Evolutionary conservation across 345 rosid species (phyloP).

Genomic region (Hypericum androsaemum): DNA sequence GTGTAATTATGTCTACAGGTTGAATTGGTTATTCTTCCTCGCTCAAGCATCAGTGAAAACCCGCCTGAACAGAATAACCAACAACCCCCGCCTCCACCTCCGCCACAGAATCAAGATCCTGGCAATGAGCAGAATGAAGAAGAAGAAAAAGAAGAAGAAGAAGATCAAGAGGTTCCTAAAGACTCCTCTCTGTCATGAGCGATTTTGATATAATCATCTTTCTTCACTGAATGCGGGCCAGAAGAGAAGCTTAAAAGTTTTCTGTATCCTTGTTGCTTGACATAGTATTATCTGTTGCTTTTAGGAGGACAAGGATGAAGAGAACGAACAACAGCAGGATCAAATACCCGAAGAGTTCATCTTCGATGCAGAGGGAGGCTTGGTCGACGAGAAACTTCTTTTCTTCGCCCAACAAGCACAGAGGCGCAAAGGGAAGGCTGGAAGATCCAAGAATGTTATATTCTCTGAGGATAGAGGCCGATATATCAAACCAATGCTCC

Average conservation of each 20-base stretch:
- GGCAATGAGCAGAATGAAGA: slow-evolving; percentile 78
- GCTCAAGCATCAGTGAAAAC: slow-evolving; percentile 61
- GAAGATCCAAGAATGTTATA: slow-evolving; percentile 94
- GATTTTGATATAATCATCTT: neutral
- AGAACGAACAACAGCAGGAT: slow-evolving; percentile 83
- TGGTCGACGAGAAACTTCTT: slow-evolving; percentile 94
- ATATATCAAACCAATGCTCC: slow-evolving; percentile 95
- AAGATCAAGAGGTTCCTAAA: slow-evolving; percentile 59
- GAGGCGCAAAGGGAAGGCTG: slow-evolving; percentile 83
- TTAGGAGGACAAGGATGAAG: slow-evolving; percentile 75
- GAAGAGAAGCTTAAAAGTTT: slow-evolving; percentile 1
- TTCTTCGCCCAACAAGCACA: slow-evolving; percentile 98
- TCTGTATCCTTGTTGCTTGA: slow-evolving; percentile 2
- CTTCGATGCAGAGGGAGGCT: slow-evolving; percentile 96
- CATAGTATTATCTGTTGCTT: slow-evolving; percentile 11
- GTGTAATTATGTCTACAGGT: slow-evolving; percentile 41
- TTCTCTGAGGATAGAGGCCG: slow-evolving; percentile 98
- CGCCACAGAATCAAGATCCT: slow-evolving; percentile 73
- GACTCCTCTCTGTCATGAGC: neutral
- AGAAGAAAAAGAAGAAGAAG: slow-evolving; percentile 27
- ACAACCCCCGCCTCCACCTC: slow-evolving; percentile 82
- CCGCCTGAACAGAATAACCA: slow-evolving; percentile 85
- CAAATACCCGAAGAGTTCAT: slow-evolving; percentile 94
- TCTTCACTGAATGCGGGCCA: neutral
- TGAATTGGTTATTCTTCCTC: slow-evolving; percentile 92